These are phyloP conservation scores for Chytriomyces sp. DNA, from an alignment of 192 early-diverging fungal genomes.

Conservation along the genomic window DNA sequence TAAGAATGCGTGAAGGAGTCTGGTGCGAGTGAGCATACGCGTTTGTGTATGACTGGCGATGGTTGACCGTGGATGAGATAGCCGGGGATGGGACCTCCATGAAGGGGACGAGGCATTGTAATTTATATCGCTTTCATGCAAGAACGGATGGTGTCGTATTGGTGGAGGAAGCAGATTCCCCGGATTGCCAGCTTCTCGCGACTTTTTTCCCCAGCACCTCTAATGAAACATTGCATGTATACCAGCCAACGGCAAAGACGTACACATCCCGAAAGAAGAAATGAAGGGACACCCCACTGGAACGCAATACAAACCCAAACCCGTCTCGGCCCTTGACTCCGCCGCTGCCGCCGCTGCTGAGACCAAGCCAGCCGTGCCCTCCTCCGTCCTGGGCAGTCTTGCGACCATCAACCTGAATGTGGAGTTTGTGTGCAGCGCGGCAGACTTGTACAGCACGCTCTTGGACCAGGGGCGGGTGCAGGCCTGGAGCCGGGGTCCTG, in stretches of 20 bases:
- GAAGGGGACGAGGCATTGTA: no score
- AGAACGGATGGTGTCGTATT: no score
- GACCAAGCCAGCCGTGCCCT: constrained; percentile 4
- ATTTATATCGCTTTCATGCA: no score
- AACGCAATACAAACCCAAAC: constrained; percentile 54
- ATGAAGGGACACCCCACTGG: constrained; percentile 58
- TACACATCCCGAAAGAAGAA: constrained; percentile 74
- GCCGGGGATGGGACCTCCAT: no score
- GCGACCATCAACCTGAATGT: constrained; percentile 69
- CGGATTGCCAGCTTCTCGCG: no score
- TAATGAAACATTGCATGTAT: no score
- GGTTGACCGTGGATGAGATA: no score
- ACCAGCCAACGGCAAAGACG: constrained; percentile 74
- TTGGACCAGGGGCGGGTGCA: constrained; percentile 71
- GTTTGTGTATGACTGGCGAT: no score
- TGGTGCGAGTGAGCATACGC: no score
- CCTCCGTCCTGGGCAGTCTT: constrained; percentile 37
- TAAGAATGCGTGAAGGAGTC: constrained; percentile 29
- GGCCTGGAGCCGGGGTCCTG: constrained; percentile 78
- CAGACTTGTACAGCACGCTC: constrained; percentile 80
- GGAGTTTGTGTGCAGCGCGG: constrained; percentile 82
- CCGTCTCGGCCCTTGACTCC: constrained; percentile 37
- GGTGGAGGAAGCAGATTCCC: no score
- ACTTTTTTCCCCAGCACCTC: no score
- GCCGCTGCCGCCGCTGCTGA: constrained; percentile 18